Evolutionary conservation across 768 basidiomycete genomes (phyloP), one percentile per base, ranked within the genome.

Genomic region (Gloeopeniophorella convolvens): DNA sequence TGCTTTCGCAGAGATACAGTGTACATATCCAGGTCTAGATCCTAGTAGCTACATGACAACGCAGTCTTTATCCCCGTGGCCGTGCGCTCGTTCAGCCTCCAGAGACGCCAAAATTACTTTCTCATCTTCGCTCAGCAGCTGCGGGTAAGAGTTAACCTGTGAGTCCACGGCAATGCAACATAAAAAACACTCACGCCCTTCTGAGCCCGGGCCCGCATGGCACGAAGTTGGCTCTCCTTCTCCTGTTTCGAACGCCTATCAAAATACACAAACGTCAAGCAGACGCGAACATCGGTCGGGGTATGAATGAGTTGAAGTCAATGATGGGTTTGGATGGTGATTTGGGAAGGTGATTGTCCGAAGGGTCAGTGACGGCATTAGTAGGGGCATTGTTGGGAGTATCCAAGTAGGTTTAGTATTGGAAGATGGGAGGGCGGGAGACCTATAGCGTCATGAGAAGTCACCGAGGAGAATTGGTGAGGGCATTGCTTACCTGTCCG

Each of bases 181-280:
- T 28, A 11, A 21, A 16, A 32, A 13, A 28, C 36, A 72, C 80
- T 59, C 66, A 88, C 80, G 56, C 88, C 88, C 68, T 85, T 90
- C 75, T 75, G 76, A 5, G 80, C 84, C 33, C 88, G 77, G 50
- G 76, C 82, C 62, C 77, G 70, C 79, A 90, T 79, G 3, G 82
- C 86, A 64, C 76, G 80, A 53, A 78, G 64, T 61, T 73, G 72
- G 58, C 85, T 89, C 61, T 82, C 82, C 60, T 77, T 73, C 66
- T 91, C 89, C 11, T 80, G 82, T 67, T 72, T 82, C 34, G 85
- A 85, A 18, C 86, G 84, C 58, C 86, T 88, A 62, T 50, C 45
- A 57, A 63, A 53, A 58, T 59, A 65, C 66, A 63, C 51, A 63
- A 36, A 47, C 15, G 62, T 87, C 67, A 89, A 51, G 83, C 83